Base-by-base conservation (phyloP, 768 basidiomycete species). In the Hypsizygus marmoreus region DNA sequence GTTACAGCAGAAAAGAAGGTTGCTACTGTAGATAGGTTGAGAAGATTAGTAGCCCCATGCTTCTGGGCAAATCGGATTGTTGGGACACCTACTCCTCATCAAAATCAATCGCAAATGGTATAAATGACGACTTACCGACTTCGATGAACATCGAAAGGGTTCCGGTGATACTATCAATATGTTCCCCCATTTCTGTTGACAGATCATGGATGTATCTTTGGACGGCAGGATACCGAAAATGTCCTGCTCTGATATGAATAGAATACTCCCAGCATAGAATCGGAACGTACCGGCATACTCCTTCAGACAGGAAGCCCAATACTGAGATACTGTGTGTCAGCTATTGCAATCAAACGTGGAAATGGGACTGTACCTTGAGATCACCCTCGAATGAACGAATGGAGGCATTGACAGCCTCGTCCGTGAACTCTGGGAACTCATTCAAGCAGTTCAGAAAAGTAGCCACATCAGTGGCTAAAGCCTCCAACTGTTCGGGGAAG, bases 1-100 rank as follows among this genome's bases (percentile, higher is more conserved):
- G 84, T 86, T 45, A 88, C 84, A 13, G 82, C 84, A 24, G 82
- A 84, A 63, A 88, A 86, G 66, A 88, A 87, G 40, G 85, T 89
- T 20, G 86, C 85, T 4, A 89, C 82, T 6, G 86, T 88, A 28
- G 84, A 86, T 24, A 89, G 70, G 51, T 86, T 88, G 19, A 87
- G 74, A 13, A 89, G 69, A 53, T 87, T 88, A 31, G 75, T 70
- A 3, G 84, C 81, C 25, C 77, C 83, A 53, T 88, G 85, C 51
- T 84, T 82, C 62, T 89, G 86, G 1, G 82, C 84, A 53, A 86
- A 86, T 39, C 84, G 78, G 56, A 90, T 88, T 2, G 84, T 84
- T 11, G 86, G 85, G 8, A 90, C 84, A 59, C 85, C 84, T 86
- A 22, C 12, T 36, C 4, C 12, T 19, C n/a, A 17, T 26, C 28